Percentiles rank a stretch among this genome's conserved stretches.
These are phyloP conservation scores for Taphrina flavorubra DNA, from an alignment of 1,139 yeast genomes.

Conservation along the genomic window DNA sequence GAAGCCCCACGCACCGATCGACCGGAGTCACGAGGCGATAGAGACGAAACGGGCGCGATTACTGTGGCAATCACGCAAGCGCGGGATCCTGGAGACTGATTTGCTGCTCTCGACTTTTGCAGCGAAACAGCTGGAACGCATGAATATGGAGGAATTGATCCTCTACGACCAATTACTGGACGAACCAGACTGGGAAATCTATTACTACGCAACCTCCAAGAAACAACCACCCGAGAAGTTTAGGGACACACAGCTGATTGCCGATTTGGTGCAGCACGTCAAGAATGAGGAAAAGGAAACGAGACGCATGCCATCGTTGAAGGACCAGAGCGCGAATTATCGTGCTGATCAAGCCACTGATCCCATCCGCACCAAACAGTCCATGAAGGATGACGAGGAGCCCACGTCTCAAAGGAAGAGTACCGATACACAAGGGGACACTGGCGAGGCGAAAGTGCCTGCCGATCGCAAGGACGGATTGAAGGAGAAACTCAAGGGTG, in stretches of 20 bases:
- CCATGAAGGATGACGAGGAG: slow-evolving; percentile 17
- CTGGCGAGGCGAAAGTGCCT: slow-evolving; percentile 16
- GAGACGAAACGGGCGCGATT: slow-evolving; percentile 83
- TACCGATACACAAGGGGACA: neutral
- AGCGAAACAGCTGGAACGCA: slow-evolving; percentile 64
- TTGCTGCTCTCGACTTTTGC: slow-evolving; percentile 84
- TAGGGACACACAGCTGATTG: slow-evolving; percentile 70
- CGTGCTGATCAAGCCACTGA: slow-evolving; percentile 37
- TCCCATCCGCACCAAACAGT: slow-evolving; percentile 27
- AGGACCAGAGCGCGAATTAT: slow-evolving; percentile 42
- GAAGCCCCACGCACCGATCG: slow-evolving; percentile 40
- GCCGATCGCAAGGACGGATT: slow-evolving; percentile 25
- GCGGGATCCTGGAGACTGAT: slow-evolving; percentile 95
- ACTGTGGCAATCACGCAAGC: slow-evolving; percentile 87
- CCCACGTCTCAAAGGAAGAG: neutral
- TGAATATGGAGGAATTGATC: slow-evolving; percentile 71
- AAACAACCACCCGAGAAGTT: slow-evolving; percentile 77
- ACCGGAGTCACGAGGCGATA: slow-evolving; percentile 64
- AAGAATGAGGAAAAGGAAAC: slow-evolving; percentile 73
- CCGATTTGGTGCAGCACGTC: slow-evolving; percentile 71
- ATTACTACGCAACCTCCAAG: slow-evolving; percentile 90
- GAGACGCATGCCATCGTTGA: slow-evolving; percentile 81
- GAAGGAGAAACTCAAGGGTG: slow-evolving; percentile 39
- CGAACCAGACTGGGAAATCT: slow-evolving; percentile 97
- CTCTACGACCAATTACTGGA: slow-evolving; percentile 82